Evolutionary conservation across 345 rosid genomes (phyloP), one percentile per base, ranked within the genome.

Genomic region (Gossypioides kirkii): DNA sequence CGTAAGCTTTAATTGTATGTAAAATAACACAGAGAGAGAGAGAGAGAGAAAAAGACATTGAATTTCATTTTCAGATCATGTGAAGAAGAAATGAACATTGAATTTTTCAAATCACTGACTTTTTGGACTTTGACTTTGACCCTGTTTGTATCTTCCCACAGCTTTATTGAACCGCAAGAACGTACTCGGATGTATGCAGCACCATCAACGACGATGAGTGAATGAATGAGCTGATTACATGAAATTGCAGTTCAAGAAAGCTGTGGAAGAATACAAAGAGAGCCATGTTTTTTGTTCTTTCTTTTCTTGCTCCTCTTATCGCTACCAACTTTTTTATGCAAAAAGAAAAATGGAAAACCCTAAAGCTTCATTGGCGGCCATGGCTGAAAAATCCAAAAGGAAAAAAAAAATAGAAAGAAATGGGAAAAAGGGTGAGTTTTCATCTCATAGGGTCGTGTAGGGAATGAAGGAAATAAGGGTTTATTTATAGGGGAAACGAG

Each of bases 191-290:
- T 20, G 13, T 23, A 11, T 43, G 17, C 49, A 66, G 70, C 76
- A 61, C 20, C 47, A 36, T 10, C 22, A 9, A 3, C 16, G 28
- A 61, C 14, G 17, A 61, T 2, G 4, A n/a, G 5, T 32, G 1
- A n/a, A 62, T 1, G 47, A 50, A 38, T 36, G 4, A 38, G 54
- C 52, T 55, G 32, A 38, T 55, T 55, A 20, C 23, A 46, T 49
- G 52, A 2, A 74, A 80, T 76, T 80, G 97, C 98, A 88, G 98
- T 93, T 93, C 97, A 93, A 93, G 98, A 93, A 93, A 93, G 98
- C 98, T 91, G 98, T 93, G 97, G 98, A 93, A 91, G 85, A 88
- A 88, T 86, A 91, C 90, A 79, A 80, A 88, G 84, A 93, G 90
- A 46, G 79, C 72, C 98, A 91, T 69, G 26, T 61, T 7, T 61